Evolutionary conservation across 2,329 filamentous ascomycete species (phyloP).

Genomic region (Aquanectria penicillioides): DNA sequence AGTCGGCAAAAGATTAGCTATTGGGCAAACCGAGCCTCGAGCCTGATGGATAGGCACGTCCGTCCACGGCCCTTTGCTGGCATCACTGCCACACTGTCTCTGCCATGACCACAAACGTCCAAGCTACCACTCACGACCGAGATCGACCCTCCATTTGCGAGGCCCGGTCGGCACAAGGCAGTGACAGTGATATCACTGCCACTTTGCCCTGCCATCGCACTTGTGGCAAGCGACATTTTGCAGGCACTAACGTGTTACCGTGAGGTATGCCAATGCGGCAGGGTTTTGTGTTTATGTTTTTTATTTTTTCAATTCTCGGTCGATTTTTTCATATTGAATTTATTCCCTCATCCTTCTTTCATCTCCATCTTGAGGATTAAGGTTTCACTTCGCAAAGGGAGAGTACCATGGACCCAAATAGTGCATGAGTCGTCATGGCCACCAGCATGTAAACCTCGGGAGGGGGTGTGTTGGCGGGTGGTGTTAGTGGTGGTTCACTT

Average conservation of each 20-base stretch:
- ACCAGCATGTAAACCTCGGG: background rate
- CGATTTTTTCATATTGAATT: too few relatives aligned
- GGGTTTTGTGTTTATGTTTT: background rate
- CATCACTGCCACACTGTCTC: background rate
- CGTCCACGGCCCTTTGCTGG: background rate
- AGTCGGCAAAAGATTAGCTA: background rate
- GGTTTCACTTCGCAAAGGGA: conserved; percentile 10
- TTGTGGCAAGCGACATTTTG: too few relatives aligned
- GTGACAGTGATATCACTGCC: conserved; percentile 22
- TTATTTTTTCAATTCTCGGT: too few relatives aligned
- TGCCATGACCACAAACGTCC: background rate
- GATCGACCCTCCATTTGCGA: conserved; percentile 12
- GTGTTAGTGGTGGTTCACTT: conserved; percentile 5
- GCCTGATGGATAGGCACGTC: background rate
- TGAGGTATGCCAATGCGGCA: too few relatives aligned
- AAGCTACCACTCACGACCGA: conserved; percentile 4
- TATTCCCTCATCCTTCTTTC: too few relatives aligned
- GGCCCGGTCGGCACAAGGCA: background rate
- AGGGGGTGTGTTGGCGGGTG: conserved; percentile 1
- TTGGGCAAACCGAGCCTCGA: background rate
- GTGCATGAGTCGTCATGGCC: background rate
- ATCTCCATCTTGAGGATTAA: too few relatives aligned
- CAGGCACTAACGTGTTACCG: too few relatives aligned
- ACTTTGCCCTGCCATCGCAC: background rate
- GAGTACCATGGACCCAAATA: background rate